Conservation (phyloP, 1,284 basidiomycete genomes). For the Melampsora allii-populina region DNA sequence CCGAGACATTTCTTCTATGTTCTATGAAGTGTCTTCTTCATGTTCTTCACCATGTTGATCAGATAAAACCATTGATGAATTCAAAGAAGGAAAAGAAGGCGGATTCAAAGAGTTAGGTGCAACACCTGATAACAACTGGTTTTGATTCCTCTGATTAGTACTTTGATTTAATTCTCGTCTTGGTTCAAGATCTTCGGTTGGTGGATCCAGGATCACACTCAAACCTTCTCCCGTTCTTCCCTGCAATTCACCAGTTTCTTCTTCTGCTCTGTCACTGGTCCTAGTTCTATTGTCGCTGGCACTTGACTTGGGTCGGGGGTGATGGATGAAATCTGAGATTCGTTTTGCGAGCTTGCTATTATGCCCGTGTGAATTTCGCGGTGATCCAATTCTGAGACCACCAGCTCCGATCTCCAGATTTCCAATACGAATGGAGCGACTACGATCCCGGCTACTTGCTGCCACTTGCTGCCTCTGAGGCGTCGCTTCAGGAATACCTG, state of each 20-base stretch:
- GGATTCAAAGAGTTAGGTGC: no score
- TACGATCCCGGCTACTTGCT: background rate
- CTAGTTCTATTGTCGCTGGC: background rate
- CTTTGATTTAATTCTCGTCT: no score
- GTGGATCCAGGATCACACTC: no score
- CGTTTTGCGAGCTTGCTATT: slow-evolving; percentile 22
- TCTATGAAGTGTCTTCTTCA: no score
- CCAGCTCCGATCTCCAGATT: slow-evolving; percentile 30
- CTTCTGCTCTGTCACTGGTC: background rate
- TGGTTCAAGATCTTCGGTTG: no score
- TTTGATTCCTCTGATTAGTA: no score
- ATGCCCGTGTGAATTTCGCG: background rate
- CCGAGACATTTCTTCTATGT: no score
- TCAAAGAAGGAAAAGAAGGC: no score
- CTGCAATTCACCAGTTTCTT: background rate
- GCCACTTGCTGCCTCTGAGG: background rate
- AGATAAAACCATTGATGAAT: no score
- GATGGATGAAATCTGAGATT: slow-evolving; percentile 26
- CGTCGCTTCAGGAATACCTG: background rate
- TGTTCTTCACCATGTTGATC: no score
- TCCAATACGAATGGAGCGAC: slow-evolving; percentile 23
- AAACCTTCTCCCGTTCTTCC: background rate
- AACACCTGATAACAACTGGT: no score
- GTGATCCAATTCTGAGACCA: background rate
- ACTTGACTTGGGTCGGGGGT: background rate